Conservation (phyloP, 257 asterid genomes). For the Nicotiana noctiflora region DNA sequence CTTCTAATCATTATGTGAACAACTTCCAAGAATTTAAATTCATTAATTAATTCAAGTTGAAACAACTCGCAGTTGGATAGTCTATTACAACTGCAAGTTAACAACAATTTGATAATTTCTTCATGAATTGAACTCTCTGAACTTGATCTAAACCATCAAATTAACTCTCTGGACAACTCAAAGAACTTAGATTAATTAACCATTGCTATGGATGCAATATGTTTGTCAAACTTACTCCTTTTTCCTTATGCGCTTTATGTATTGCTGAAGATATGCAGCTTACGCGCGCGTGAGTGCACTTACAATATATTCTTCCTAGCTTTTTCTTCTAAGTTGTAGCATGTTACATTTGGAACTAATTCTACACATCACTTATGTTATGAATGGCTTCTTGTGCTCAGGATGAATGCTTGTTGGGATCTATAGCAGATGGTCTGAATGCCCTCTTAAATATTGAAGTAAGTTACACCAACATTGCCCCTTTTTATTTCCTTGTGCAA, state of each 20-base stretch:
- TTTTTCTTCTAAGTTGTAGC: background rate
- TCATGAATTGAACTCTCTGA: background rate
- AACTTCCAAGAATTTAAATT: background rate
- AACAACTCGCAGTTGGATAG: background rate
- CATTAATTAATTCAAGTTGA: background rate
- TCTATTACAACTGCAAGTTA: background rate
- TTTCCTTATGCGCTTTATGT: background rate
- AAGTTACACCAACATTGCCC: constrained; percentile 22
- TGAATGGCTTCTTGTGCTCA: constrained; percentile 20
- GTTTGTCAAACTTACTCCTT: background rate
- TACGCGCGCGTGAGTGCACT: too few relatives aligned
- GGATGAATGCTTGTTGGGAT: constrained; percentile 59
- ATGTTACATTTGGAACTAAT: background rate
- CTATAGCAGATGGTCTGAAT: constrained; percentile 85
- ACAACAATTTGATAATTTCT: background rate
- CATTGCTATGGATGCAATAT: background rate
- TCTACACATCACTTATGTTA: background rate
- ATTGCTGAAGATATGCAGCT: background rate
- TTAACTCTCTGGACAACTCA: background rate
- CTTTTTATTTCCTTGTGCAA: constrained; percentile 1
- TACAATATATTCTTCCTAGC: background rate
- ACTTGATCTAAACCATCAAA: background rate
- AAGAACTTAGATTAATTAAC: background rate
- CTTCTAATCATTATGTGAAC: too few relatives aligned
- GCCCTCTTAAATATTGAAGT: constrained; percentile 87